These are phyloP conservation scores for Sarocladium kiliense DNA, from an alignment of 2,329 filamentous ascomycete species.

Conservation along the genomic window DNA sequence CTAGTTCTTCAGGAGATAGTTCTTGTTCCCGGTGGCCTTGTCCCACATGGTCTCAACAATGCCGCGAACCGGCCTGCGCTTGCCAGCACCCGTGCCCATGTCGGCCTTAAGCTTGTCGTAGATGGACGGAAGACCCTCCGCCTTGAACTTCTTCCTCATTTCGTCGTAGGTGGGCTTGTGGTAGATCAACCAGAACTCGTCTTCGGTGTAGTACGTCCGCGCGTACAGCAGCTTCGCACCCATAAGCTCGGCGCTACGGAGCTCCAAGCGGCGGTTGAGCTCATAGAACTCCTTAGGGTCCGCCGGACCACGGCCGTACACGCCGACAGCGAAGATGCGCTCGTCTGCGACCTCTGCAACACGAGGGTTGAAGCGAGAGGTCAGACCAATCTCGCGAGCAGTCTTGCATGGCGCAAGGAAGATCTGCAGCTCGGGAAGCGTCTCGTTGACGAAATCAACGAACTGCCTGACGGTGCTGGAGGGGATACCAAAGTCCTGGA, in stretches of 20 bases:
- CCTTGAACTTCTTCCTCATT: constrained; percentile 43
- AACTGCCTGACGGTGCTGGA: constrained; percentile 22
- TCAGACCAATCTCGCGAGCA: constrained; percentile 22
- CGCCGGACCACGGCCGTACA: constrained; percentile 35
- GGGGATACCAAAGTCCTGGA: constrained; percentile 40
- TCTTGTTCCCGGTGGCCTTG: constrained; percentile 22
- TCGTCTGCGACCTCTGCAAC: constrained; percentile 23
- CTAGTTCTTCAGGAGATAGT: constrained; percentile 22
- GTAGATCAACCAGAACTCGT: constrained; percentile 50
- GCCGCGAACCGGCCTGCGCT: constrained; percentile 19
- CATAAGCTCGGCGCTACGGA: constrained; percentile 39
- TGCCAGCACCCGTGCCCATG: constrained; percentile 19
- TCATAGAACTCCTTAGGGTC: constrained; percentile 33
- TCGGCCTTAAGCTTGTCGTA: constrained; percentile 47
- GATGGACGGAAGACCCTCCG: constrained; percentile 40
- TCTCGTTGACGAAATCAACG: constrained; percentile 23
- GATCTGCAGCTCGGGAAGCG: constrained; percentile 23
- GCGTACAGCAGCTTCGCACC: constrained; percentile 54
- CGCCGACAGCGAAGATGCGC: constrained; percentile 38
- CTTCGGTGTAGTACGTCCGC: constrained; percentile 46
- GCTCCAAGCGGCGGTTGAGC: constrained; percentile 44
- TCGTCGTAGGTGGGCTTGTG: constrained; percentile 41
- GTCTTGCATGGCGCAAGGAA: constrained; percentile 24
- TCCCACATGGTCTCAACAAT: constrained; percentile 25
- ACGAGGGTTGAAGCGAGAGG: constrained; percentile 27